Conservation (phyloP, 2,329 filamentous ascomycete genomes). For the Botryotinia globosa region DNA sequence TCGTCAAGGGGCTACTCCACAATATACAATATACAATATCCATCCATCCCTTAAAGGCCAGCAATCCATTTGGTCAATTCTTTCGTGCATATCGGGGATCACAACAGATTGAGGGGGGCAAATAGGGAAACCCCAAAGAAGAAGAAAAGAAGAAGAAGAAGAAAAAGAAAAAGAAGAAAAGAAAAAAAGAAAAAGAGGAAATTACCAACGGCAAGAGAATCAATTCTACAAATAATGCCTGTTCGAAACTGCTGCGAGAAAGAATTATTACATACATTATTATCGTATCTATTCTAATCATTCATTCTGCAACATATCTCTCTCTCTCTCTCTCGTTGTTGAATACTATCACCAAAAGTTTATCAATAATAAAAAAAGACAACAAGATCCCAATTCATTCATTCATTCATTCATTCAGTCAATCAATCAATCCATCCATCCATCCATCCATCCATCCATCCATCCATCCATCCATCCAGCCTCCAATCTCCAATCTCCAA, state of each 20-base stretch:
- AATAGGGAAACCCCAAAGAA: not conserved
- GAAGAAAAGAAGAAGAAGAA: no score
- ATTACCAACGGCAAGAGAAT: constrained; percentile 12
- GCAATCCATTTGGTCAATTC: not conserved
- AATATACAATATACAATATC: not conserved
- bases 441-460: not conserved
- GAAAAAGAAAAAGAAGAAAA: no score
- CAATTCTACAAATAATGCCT: constrained; percentile 11
- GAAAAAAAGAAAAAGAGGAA: not conserved
- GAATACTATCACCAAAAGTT: not conserved
- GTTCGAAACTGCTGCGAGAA: not conserved
- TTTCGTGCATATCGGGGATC: not conserved
- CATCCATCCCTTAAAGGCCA: constrained; percentile 6
- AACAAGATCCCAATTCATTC: not conserved
- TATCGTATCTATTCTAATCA: not conserved
- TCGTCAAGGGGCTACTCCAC: constrained; percentile 12
- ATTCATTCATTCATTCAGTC: not conserved
- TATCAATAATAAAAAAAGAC: not conserved
- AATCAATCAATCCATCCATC: not conserved
- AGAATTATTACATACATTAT: not conserved
- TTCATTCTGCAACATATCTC: not conserved
- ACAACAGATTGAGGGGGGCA: not conserved
- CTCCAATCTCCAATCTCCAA: not conserved
- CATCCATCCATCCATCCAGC: not conserved
- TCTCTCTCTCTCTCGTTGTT: not conserved